Evolutionary conservation across 306 rosid genomes (phyloP), one percentile per base, ranked within the genome.

Genomic region (Cyamopsis tetragonoloba): DNA sequence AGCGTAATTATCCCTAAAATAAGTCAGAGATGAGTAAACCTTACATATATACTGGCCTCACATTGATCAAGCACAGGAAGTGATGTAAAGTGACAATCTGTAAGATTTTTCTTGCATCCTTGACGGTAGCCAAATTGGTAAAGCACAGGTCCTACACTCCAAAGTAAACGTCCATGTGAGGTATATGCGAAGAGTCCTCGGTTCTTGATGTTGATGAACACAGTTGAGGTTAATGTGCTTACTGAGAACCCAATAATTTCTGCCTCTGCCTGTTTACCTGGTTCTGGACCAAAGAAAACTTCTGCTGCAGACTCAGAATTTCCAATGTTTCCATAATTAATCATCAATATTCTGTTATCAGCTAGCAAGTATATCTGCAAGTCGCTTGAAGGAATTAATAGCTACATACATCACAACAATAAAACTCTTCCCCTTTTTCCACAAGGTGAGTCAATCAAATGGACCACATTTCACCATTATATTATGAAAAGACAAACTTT

Each of bases 91-190:
- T 63, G 79, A 49, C 93, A 91, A 65, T 79, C 75, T 18, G 79
- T 80, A 1, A 5, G 41, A 61, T 86, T 86, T 75, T 76, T 88
- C 51, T 72, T 37, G 72, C 97, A 91, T 71, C 93, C 97, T 69
- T 86, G 89, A 15, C 60, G 79, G 62, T 75, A 86, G 26, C 92
- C 96, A 55, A 53, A 84, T 65, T 81, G 83, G 59, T 84, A 73
- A 62, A 86, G 83, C 70, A 86, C 81, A 61, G 97, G 86, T 76
- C 88, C 93, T 2, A 88, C 77, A 50, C 95, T 86, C 96, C 97
- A 91, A 5, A 78, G 58, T 31, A 86, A 72, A 43, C 76, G 76
- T 18, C 89, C 84, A 7, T 13, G 55, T 12, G 74, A 72, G 15
- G 6, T 26, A 66, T 83, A 91, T 1, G 91, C 91, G 15, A 91